A percentile compares a stretch with the other conserved stretches of the same genome.
These are phyloP conservation scores for Colletotrichum kahawae DNA, from an alignment of 2,329 filamentous ascomycete species.

Conservation along the genomic window DNA sequence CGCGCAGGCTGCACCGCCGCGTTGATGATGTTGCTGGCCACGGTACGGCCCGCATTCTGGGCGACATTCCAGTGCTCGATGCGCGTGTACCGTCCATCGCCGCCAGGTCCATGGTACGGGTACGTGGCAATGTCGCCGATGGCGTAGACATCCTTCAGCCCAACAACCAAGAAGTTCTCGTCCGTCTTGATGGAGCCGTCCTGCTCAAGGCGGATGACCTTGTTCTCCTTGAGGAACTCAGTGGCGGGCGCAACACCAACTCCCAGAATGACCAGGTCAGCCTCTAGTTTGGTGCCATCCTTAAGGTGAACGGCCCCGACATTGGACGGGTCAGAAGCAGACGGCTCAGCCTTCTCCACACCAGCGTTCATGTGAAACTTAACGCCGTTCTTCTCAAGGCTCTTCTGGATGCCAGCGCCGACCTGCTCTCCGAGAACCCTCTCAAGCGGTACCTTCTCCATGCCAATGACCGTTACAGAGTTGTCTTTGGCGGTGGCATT, in stretches of 20 bases:
- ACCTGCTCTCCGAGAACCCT: conserved; percentile 83
- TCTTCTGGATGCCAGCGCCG: conserved; percentile 78
- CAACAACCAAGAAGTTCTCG: conserved; percentile 77
- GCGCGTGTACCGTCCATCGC: conserved; percentile 73
- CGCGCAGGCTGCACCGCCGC: conserved; percentile 65
- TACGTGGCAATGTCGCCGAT: conserved; percentile 95
- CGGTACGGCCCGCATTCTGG: conserved; percentile 86
- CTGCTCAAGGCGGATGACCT: conserved; percentile 70
- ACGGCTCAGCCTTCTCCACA: conserved; percentile 83
- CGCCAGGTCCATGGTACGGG: conserved; percentile 90
- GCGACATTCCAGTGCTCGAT: conserved; percentile 99
- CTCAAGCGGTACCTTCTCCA: conserved; percentile 85
- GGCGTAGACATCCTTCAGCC: conserved; percentile 84
- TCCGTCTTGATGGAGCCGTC: conserved; percentile 89
- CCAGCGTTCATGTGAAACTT: conserved; percentile 84
- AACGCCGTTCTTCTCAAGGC: conserved; percentile 84
- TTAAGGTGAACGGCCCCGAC: conserved; percentile 85
- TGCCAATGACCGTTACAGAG: conserved; percentile 83
- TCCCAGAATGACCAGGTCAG: conserved; percentile 90
- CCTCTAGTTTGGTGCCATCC: conserved; percentile 82
- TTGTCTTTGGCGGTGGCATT: conserved; percentile 83
- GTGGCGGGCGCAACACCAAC: conserved; percentile 90
- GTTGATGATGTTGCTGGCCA: conserved; percentile 77
- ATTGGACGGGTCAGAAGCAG: conserved; percentile 66
- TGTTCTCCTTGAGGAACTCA: conserved; percentile 77